phyloP scores from a whole-genome alignment of 208 protist genomes.

The Crithidia sp. region DNA sequence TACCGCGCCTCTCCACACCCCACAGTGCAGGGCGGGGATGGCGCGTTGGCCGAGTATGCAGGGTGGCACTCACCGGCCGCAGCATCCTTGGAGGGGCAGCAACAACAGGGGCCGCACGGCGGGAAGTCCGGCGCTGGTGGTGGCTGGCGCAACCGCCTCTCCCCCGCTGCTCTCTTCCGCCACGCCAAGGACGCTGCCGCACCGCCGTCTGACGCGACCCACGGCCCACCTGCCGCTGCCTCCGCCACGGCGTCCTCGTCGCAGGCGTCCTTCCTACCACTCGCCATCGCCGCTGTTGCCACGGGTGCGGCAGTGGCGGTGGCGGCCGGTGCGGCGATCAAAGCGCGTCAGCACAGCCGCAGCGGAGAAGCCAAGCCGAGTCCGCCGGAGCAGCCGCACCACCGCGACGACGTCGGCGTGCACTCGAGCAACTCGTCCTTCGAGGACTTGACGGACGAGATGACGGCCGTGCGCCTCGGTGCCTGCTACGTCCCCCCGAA shows the following conservation, averaged over 20 bases:
- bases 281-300: neutral
- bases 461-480: constrained; percentile 35
- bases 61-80: too few relatives aligned
- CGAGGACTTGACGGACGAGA: constrained; percentile 35
- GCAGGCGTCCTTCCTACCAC: too few relatives aligned
- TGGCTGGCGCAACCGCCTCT: constrained; percentile 13
- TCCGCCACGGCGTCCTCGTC: neutral
- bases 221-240: neutral
- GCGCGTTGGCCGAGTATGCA: too few relatives aligned
- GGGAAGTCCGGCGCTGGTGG: neutral
- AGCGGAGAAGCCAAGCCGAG: neutral
- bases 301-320: neutral
- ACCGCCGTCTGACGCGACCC: neutral
- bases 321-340: neutral
- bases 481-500: constrained; percentile 28
- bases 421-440: constrained; percentile 33
- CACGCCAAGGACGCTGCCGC: neutral
- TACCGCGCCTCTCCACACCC: too few relatives aligned
- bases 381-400: too few relatives aligned
- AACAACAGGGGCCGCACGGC: neutral
- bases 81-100: neutral
- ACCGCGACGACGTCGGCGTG: neutral
- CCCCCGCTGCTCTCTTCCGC: neutral
- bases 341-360: neutral
- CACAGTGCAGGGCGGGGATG: too few relatives aligned